These are phyloP conservation scores for Annona squamosa DNA, from an alignment of 164 flowering plant genomes.

Conservation along the genomic window DNA sequence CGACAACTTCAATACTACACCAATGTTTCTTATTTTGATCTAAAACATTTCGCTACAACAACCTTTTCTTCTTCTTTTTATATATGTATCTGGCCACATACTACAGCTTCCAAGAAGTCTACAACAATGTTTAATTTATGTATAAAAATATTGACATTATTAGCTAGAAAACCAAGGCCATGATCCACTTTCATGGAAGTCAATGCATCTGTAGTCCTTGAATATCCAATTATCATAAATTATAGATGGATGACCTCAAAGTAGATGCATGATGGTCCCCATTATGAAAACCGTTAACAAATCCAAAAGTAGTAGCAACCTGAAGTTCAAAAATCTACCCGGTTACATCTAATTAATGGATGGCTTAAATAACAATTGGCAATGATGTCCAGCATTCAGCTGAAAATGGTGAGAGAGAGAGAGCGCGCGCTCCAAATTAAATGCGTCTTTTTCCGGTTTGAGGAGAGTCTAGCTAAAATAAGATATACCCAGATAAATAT, in stretches of 20 bases:
- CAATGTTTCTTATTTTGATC: too few species aligned
- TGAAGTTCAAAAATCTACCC: background rate
- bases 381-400: background rate
- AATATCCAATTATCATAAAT: background rate
- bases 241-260: background rate
- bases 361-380: background rate
- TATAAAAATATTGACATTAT: background rate
- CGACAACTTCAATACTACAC: too few species aligned
- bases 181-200: constrained; percentile 6
- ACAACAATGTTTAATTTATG: background rate
- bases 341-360: background rate
- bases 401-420: background rate
- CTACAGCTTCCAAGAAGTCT: constrained; percentile 7
- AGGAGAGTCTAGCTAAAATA: too few species aligned
- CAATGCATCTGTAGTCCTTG: background rate
- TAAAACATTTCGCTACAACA: too few species aligned
- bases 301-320: background rate
- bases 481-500: too few species aligned
- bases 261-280: background rate
- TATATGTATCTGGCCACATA: background rate
- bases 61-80: too few species aligned
- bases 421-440: too few species aligned
- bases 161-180: background rate
- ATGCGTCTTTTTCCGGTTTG: too few species aligned
- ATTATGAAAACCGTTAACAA: background rate